These are phyloP conservation scores for Penicillium manginii DNA, from an alignment of 495 filamentous ascomycete species.

Conservation along the genomic window DNA sequence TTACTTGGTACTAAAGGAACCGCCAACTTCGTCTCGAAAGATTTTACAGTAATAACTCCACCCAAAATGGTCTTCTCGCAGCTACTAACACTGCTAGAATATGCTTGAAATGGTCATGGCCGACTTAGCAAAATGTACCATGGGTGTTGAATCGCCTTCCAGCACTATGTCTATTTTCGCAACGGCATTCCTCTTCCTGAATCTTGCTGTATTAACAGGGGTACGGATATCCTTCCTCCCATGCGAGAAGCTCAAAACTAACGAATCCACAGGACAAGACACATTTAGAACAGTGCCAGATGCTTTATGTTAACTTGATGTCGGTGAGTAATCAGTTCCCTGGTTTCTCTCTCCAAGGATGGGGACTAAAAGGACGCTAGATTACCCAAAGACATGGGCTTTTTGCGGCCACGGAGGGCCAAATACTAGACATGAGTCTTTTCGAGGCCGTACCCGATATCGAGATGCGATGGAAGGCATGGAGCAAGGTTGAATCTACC, in stretches of 20 bases:
- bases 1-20: slow-evolving; percentile 54
- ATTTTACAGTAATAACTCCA: slow-evolving; percentile 43
- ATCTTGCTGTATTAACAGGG: slow-evolving; percentile 53
- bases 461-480: slow-evolving; percentile 56
- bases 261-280: slow-evolving; percentile 41
- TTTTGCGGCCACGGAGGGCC: slow-evolving; percentile 50
- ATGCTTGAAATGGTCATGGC: slow-evolving; percentile 45
- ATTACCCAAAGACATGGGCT: slow-evolving; percentile 55
- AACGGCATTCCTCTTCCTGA: slow-evolving; percentile 50
- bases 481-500: slow-evolving; percentile 54
- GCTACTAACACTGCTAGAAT: slow-evolving; percentile 31
- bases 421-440: slow-evolving; percentile 48
- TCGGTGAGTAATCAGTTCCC: slow-evolving; percentile 37
- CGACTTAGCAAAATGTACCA: slow-evolving; percentile 45
- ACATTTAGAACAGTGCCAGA: slow-evolving; percentile 51
- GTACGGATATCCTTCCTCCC: slow-evolving; percentile 29
- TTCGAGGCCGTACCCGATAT: slow-evolving; percentile 51
- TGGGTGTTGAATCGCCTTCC: slow-evolving; percentile 39
- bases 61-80: background rate
- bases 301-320: slow-evolving; percentile 55
- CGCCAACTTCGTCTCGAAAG: slow-evolving; percentile 48
- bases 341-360: background rate
- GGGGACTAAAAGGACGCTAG: slow-evolving; percentile 27
- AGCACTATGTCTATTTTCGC: slow-evolving; percentile 50
- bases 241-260: slow-evolving; percentile 8